Evolutionary conservation across 2,329 filamentous ascomycete genomes (phyloP), one percentile per base, ranked within the genome.

Genomic region (Exophiala mesophila): DNA sequence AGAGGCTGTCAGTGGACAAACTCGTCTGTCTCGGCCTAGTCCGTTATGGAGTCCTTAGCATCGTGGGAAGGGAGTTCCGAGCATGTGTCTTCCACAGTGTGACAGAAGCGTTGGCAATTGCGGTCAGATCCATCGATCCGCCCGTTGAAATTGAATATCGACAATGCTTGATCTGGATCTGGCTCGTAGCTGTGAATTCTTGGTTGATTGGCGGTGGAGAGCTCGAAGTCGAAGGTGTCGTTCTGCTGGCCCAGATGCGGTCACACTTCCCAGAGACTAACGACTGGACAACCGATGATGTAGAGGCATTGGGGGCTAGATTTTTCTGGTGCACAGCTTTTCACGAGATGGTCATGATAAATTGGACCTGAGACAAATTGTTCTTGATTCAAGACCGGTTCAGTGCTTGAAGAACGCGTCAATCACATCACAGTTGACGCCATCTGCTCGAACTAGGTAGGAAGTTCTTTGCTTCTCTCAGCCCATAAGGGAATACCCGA

Each of bases 401-500:
- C 3, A 53, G 76, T 2, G 74, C n/a, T n/a, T n/a, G n/a, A n/a
- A n/a, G n/a, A n/a, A n/a, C n/a, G n/a, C n/a, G n/a, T n/a, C n/a
- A n/a, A n/a, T n/a, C n/a, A n/a, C n/a, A n/a, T n/a, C n/a, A n/a
- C n/a, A n/a, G n/a, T n/a, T n/a, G n/a, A n/a, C n/a, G n/a, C n/a
- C n/a, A n/a, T n/a, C n/a, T n/a, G n/a, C n/a, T n/a, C n/a, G n/a
- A n/a, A n/a, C n/a, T n/a, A n/a, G n/a, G n/a, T n/a, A n/a, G n/a
- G n/a, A n/a, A n/a, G n/a, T n/a, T n/a, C 23, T 7, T 12, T 26
- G 18, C 4, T n/a, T 31, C 4, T 32, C 20, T 48, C 43, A 69
- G 3, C 66, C 66, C 37, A 68, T 59, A 41, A 69, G 53, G 5
- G 66, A 68, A 55, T 59, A 71, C 6, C 68, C 67, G 47, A 69